These are phyloP conservation scores for Hymenoscyphus fraxineus DNA, from an alignment of 2,329 filamentous ascomycete species.

Conservation along the genomic window DNA sequence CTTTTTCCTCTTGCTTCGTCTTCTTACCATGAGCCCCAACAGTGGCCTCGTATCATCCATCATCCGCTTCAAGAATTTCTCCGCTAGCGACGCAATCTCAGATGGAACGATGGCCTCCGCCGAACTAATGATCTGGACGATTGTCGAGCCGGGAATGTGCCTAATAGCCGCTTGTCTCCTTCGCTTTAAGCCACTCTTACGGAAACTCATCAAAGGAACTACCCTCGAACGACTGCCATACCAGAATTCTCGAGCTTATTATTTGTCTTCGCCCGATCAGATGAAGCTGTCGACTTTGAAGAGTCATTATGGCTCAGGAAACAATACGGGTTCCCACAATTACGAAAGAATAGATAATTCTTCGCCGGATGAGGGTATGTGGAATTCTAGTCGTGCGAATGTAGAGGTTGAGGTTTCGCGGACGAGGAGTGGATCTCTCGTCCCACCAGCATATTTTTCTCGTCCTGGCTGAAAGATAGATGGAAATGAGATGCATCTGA, in stretches of 20 bases:
- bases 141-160: conserved; percentile 10
- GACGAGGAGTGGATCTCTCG: neutral
- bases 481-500: neutral
- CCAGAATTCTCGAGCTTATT: conserved; percentile 1
- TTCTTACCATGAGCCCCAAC: neutral
- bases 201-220: neutral
- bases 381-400: neutral
- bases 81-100: neutral
- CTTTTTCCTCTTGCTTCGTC: neutral
- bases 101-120: conserved; percentile 5
- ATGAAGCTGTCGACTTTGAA: neutral
- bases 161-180: conserved; percentile 10
- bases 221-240: neutral
- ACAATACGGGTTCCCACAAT: neutral
- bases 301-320: neutral
- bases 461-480: neutral
- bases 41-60: conserved; percentile 8
- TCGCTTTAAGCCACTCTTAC: conserved; percentile 5
- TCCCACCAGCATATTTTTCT: neutral
- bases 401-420: neutral
- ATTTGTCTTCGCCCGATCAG: neutral
- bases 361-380: neutral
- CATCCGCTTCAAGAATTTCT: conserved; percentile 7
- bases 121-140: conserved; percentile 11
- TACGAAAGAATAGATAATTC: neutral